These are phyloP conservation scores for Actinomortierella ambigua DNA, from an alignment of 371 early-diverging fungal species.

Conservation along the genomic window DNA sequence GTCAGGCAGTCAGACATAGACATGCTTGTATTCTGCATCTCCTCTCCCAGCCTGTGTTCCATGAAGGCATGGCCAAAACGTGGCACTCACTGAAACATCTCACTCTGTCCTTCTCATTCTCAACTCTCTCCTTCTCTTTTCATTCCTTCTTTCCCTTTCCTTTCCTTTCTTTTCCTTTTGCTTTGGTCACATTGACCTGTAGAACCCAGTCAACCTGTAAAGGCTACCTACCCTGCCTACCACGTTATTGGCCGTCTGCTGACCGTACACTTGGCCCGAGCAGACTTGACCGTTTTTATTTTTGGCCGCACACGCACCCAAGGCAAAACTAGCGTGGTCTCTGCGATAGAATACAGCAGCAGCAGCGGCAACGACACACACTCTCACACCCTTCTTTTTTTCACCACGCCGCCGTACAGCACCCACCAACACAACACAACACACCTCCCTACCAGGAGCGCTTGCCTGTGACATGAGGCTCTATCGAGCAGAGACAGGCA, in stretches of 20 bases:
- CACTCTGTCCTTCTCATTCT: background rate
- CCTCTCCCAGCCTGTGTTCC: no score
- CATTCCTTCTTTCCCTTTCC: background rate
- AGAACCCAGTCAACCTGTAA: background rate
- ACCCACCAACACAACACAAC: no score
- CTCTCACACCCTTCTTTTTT: background rate
- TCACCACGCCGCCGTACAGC: background rate
- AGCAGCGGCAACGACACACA: background rate
- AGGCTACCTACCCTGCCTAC: no score
- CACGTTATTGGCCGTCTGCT: no score
- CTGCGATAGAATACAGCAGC: background rate
- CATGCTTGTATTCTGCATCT: no score
- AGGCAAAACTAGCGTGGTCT: no score
- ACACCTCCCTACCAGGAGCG: background rate
- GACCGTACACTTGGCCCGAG: no score
- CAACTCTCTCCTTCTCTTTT: background rate
- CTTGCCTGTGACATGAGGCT: slow-evolving; percentile 59
- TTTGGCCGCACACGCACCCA: no score
- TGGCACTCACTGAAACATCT: no score
- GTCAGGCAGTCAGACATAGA: no score
- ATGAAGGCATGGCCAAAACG: no score
- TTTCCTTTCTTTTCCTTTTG: background rate
- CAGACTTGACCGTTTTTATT: no score
- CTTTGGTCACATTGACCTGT: background rate
- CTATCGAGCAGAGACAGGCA: slow-evolving; percentile 70